A percentile compares a stretch with the other conserved stretches of the same genome.
Conservation (phyloP, 2,329 filamentous ascomycete genomes). For the Rutstroemia sp. region DNA sequence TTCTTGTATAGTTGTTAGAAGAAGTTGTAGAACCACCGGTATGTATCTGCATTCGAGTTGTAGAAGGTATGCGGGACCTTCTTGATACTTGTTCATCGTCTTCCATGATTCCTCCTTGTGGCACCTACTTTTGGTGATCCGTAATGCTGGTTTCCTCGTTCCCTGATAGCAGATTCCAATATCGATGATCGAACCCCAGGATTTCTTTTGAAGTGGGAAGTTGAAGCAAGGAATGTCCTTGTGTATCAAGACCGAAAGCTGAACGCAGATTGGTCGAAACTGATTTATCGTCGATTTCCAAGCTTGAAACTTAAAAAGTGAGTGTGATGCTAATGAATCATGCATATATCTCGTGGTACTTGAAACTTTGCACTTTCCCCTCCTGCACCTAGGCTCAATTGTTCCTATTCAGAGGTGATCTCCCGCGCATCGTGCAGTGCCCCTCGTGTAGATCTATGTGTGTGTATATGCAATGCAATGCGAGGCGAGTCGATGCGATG, state of each 20-base stretch:
- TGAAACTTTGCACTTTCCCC: not conserved
- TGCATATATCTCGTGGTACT: not conserved
- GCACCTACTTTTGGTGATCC: not conserved
- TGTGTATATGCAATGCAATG: slow-evolving; percentile 2
- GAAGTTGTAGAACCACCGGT: slow-evolving; percentile 14
- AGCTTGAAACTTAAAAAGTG: not conserved
- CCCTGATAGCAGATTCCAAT: no score
- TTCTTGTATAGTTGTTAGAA: slow-evolving; percentile 20
- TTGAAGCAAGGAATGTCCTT: not conserved
- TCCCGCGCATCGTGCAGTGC: not conserved
- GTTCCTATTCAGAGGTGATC: not conserved
- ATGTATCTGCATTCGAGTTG: slow-evolving; percentile 9
- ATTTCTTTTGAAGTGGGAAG: no score
- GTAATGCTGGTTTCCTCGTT: not conserved
- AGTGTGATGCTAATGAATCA: not conserved
- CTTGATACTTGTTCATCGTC: slow-evolving; percentile 7
- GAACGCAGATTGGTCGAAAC: not conserved
- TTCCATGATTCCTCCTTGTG: slow-evolving; percentile 1
- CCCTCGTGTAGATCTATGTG: not conserved
- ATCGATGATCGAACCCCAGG: no score
- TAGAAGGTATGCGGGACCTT: slow-evolving; percentile 9
- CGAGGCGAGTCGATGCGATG: not conserved
- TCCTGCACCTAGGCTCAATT: not conserved
- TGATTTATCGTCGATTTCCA: not conserved
- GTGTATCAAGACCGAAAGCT: not conserved